Evolutionary conservation across 768 basidiomycete species (phyloP), one percentile per base, ranked within the genome.

Genomic region (Leccinum sublutescens): DNA sequence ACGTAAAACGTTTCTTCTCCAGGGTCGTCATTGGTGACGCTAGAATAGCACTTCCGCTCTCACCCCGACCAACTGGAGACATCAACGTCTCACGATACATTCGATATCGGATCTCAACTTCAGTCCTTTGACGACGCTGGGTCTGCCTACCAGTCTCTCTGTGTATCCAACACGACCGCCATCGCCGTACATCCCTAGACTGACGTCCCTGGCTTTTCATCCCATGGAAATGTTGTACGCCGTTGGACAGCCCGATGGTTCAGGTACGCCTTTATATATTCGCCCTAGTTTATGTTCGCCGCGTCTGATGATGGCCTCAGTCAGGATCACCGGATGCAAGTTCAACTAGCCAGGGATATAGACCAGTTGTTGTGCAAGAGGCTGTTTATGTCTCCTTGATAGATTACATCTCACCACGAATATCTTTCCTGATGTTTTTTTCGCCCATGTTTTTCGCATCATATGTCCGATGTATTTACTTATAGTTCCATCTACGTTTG

Each of bases 191-290:
- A 85, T 87, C 56, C 85, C 85, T 47, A 77, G 85, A 61, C 76
- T 75, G 58, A 86, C 83, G 48, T 86, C 88, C 31, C 75, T 93
- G 52, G 78, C 81, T 2, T 95, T 94, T 80, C 93, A 95, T 69
- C 92, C 93, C 12, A 80, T 84, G 61, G 90, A 95, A 72, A 93
- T 94, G 93, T 71, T 94, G 62, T 89, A 85, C 65, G 89, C 84
- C 17, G 70, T 87, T 15, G 91, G 91, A 9, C 82, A 83, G 48
- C 81, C 87, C 52, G 91, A 93, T 70, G 91, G 91, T 1, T 67
- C 76, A 59, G 78, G 83, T 84, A 66, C 60, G 80, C 63, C 17
- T 54, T 21, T 55, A 45, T 56, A 11, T 5, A 23, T 57, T 50
- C 21, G 1, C 4, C 21, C 5, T 48, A 17, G 25, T 50, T 45